A percentile compares a stretch with the other conserved stretches of the same genome.
phyloP scores from a whole-genome alignment of 768 basidiomycete genomes.

The Tricholoma sp. region DNA sequence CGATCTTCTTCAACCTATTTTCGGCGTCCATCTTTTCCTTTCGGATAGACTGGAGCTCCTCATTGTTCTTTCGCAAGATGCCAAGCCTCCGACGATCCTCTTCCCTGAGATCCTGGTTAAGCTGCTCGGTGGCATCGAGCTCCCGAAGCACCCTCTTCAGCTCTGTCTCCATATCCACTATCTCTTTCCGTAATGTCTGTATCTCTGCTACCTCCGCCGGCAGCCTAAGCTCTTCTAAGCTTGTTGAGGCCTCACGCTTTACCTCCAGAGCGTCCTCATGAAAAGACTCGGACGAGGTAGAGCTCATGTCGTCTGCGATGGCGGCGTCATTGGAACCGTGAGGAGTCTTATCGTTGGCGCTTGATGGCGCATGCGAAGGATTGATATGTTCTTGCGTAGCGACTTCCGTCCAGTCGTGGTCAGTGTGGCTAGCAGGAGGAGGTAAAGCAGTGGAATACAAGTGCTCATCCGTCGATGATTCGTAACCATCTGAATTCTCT shows the following conservation, averaged over 20 bases:
- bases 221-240: not conserved
- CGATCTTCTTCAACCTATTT: not conserved
- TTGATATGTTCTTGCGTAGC: not conserved
- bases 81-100: constrained; percentile 1
- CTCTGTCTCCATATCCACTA: constrained; percentile 4
- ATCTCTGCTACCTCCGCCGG: not conserved
- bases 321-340: not conserved
- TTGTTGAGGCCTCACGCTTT: not conserved
- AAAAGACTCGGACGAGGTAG: constrained; percentile 1
- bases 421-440: not conserved
- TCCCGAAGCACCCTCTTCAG: constrained; percentile 1
- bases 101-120: constrained; percentile 7
- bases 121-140: constrained; percentile 2
- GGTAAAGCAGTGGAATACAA: not conserved
- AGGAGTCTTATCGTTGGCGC: not conserved
- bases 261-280: not conserved
- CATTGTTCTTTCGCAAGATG: not conserved
- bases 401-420: constrained; percentile 10
- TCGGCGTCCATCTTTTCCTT: not conserved
- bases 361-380: not conserved
- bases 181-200: constrained; percentile 5
- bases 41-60: not conserved
- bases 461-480: constrained; percentile 3
- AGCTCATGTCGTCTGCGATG: not conserved
- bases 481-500: not conserved